Evolutionary conservation across 1,284 basidiomycete genomes (phyloP).

Genomic region (Dichomitus squalens): DNA sequence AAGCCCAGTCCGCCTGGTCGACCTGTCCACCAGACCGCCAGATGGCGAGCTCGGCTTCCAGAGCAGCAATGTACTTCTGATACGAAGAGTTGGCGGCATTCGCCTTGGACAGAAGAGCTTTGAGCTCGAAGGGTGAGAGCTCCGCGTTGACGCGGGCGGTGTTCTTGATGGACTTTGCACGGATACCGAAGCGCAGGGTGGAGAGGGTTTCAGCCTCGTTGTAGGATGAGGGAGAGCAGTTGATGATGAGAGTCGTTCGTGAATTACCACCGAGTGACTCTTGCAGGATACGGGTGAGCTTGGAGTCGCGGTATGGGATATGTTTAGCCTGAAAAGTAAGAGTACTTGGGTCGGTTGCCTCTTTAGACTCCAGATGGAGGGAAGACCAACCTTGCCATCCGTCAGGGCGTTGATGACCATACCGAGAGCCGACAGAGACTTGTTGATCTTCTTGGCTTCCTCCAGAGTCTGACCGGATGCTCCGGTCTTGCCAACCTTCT

Average conservation of each 20-base stretch:
- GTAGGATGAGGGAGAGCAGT: constrained; percentile 96
- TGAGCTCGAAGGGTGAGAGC: constrained; percentile 95
- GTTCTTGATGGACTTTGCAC: constrained; percentile 99
- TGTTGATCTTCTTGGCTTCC: constrained; percentile 99
- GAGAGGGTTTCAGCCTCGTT: constrained; percentile 98
- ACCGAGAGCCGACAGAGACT: constrained; percentile 94
- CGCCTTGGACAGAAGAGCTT: constrained; percentile 89
- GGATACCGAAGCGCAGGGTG: constrained; percentile 97
- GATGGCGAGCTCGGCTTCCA: constrained; percentile 90
- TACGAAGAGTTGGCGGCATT: constrained; percentile 84
- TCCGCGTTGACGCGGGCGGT: constrained; percentile 98
- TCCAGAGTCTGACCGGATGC: constrained; percentile 98
- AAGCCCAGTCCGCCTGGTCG: constrained; percentile 84
- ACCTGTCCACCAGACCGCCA: constrained; percentile 93
- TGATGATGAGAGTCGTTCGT: constrained; percentile 98
- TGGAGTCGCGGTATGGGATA: constrained; percentile 98
- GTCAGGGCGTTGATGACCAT: constrained; percentile 99
- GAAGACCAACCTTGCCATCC: constrained; percentile 79
- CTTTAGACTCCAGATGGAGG: background rate
- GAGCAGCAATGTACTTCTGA: constrained; percentile 85
- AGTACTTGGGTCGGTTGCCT: background rate
- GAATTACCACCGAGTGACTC: constrained; percentile 99
- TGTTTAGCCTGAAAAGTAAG: constrained; percentile 79
- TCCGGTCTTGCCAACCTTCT: constrained; percentile 99
- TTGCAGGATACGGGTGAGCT: constrained; percentile 98